A percentile compares a stretch with the other conserved stretches of the same genome.
Evolutionary conservation across 23 red algal species (phyloP).

Genomic region (Agarophyton chilense): DNA sequence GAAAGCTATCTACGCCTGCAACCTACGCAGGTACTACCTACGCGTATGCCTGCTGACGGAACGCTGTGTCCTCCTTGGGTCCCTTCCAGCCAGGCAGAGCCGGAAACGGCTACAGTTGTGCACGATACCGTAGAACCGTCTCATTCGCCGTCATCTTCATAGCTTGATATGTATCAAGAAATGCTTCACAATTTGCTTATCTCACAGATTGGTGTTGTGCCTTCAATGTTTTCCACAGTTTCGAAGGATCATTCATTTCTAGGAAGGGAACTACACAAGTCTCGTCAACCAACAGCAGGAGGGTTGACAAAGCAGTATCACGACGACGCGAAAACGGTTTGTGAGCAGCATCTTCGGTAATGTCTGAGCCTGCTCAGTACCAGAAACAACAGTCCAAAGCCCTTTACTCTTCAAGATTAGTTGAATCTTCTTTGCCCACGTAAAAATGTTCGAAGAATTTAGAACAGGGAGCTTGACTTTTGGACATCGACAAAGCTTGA

Average conservation of each 20-base stretch:
- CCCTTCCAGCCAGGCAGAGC: too few relatives aligned
- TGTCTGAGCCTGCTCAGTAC: neutral
- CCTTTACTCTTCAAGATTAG: slow-evolving; percentile 10
- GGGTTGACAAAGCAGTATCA: neutral
- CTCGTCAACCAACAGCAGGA: slow-evolving; percentile 7
- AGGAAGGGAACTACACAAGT: slow-evolving; percentile 32
- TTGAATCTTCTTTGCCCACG: neutral
- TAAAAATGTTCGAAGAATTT: neutral
- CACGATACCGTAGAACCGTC: slow-evolving; percentile 9
- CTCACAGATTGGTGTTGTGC: neutral
- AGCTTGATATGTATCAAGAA: neutral
- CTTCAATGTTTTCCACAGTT: slow-evolving; percentile 20
- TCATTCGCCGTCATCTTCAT: slow-evolving; percentile 22
- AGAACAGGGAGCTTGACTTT: neutral
- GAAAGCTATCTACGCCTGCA: too few relatives aligned
- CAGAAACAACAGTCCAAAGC: neutral
- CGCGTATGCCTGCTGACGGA: too few relatives aligned
- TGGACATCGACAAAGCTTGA: neutral
- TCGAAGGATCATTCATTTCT: slow-evolving; percentile 8
- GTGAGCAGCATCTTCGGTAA: neutral
- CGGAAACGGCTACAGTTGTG: too few relatives aligned
- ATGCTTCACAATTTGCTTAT: neutral
- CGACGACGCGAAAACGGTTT: neutral
- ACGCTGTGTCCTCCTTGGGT: too few relatives aligned
- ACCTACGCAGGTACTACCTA: too few relatives aligned